phyloP scores from a whole-genome alignment of 441 rosid genomes.

The California macrophylla region DNA sequence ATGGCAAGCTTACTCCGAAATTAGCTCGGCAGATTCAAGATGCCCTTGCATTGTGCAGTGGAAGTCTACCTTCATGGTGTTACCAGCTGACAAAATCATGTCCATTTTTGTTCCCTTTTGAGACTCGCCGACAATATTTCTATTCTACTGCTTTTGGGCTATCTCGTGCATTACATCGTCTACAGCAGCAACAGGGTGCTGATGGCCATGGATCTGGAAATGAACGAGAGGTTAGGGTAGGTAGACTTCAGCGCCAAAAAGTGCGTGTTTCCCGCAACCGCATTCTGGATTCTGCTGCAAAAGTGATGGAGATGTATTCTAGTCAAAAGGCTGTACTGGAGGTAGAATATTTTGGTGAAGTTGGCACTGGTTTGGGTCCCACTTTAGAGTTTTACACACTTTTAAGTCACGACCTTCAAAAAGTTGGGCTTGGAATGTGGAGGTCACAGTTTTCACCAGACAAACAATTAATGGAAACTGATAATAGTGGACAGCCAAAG shows the following conservation, averaged over 20 bases:
- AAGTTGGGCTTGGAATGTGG: slow-evolving; percentile 86
- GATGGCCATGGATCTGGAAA: slow-evolving; percentile 77
- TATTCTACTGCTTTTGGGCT: slow-evolving; percentile 98
- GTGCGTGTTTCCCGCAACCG: slow-evolving; percentile 97
- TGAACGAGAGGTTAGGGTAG: slow-evolving; percentile 91
- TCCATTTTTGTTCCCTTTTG: slow-evolving; percentile 96
- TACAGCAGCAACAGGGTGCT: slow-evolving; percentile 99
- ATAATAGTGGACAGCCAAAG: slow-evolving; percentile 40
- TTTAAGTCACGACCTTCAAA: slow-evolving; percentile 90
- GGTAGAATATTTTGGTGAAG: slow-evolving; percentile 99
- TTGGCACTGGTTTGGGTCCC: slow-evolving; percentile 98
- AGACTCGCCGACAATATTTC: slow-evolving; percentile 90
- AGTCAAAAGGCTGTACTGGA: slow-evolving; percentile 98
- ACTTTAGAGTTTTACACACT: slow-evolving; percentile 97
- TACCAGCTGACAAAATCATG: slow-evolving; percentile 94
- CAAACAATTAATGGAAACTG: slow-evolving; percentile 47
- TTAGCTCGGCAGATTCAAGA: slow-evolving; percentile 98
- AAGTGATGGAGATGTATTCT: slow-evolving; percentile 99
- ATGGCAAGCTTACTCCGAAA: slow-evolving; percentile 92
- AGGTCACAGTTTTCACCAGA: slow-evolving; percentile 53
- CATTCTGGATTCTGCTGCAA: slow-evolving; percentile 95
- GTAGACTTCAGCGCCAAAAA: slow-evolving; percentile 95
- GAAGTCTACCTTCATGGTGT: slow-evolving; percentile 97
- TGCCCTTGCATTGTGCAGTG: slow-evolving; percentile 97
- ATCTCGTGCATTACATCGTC: slow-evolving; percentile 93